These are phyloP conservation scores for Sequoiadendron giganteum DNA, from an alignment of 75 land plant genomes.

Conservation along the genomic window DNA sequence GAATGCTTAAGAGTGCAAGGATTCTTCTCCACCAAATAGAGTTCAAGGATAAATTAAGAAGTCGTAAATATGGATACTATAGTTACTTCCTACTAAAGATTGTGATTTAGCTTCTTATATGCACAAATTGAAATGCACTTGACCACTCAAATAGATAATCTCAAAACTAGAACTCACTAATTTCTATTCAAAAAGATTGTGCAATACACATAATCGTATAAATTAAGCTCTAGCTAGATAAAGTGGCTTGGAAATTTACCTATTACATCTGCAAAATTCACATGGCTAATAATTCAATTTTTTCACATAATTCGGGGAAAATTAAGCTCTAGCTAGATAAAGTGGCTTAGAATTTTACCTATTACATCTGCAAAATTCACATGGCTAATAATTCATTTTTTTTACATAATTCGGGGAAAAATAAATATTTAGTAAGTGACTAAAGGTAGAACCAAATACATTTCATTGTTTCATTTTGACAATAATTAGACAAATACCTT, in stretches of 20 bases:
- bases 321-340: not conserved
- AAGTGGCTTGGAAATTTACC: not conserved
- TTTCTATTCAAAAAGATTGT: not conserved
- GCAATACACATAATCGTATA: not conserved
- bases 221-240: not conserved
- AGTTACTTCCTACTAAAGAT: not conserved
- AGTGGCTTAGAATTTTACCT: not conserved
- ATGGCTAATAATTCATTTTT: not conserved
- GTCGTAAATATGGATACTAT: not conserved
- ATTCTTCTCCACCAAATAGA: not conserved
- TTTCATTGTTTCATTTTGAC: not conserved
- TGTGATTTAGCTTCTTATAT: not conserved
- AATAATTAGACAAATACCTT: slow-evolving; percentile 51
- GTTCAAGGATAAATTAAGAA: not conserved
- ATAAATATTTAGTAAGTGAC: not conserved
- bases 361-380: not conserved
- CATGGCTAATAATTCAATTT: not conserved
- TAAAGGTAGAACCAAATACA: slow-evolving; percentile 4
- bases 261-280: not conserved
- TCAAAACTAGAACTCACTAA: not conserved
- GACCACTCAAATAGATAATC: not conserved
- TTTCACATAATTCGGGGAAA: not conserved
- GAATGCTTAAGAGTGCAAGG: too few species aligned
- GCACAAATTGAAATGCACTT: not conserved
- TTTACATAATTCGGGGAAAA: not conserved